A percentile compares a stretch with the other conserved stretches of the same genome.
Conservation (phyloP, 352 stramenopile genomes). For the Albugo laibachii region DNA sequence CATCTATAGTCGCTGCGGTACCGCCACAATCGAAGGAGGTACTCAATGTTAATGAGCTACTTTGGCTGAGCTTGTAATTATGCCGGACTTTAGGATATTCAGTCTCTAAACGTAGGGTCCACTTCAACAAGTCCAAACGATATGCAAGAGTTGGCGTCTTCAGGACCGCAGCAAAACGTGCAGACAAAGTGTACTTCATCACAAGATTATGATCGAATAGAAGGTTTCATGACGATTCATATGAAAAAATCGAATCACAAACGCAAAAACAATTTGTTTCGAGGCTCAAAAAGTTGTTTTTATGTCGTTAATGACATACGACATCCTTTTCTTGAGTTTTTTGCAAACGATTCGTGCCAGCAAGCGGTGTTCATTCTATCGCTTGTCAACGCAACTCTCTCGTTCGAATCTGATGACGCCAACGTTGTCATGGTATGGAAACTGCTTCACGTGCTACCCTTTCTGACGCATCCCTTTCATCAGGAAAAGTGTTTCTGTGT, state of each 20-base stretch:
- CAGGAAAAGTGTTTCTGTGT: constrained; percentile 53
- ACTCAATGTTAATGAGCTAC: too few relatives aligned
- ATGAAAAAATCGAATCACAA: constrained; percentile 23
- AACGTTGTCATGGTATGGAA: constrained; percentile 23
- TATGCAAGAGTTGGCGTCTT: too few relatives aligned
- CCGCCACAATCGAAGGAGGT: too few relatives aligned
- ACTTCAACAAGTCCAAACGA: too few relatives aligned
- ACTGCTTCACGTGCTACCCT: too few relatives aligned
- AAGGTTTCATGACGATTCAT: constrained; percentile 39
- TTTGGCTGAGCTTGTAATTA: too few relatives aligned
- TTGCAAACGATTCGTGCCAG: constrained; percentile 8
- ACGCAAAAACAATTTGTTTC: constrained; percentile 21
- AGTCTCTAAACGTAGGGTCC: too few relatives aligned
- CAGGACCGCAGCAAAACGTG: too few relatives aligned
- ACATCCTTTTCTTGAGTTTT: constrained; percentile 39
- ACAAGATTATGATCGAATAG: constrained; percentile 16
- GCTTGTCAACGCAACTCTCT: constrained; percentile 25
- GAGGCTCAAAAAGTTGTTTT: constrained; percentile 20
- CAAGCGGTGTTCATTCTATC: constrained; percentile 36
- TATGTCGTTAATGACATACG: constrained; percentile 25
- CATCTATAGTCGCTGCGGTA: too few relatives aligned
- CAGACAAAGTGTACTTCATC: too few relatives aligned
- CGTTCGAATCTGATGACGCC: constrained; percentile 43
- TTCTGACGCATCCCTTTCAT: too few relatives aligned
- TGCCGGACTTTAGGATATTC: too few relatives aligned